These are phyloP conservation scores for Xylaria bambusicola DNA, from an alignment of 495 filamentous ascomycete genomes.

Conservation along the genomic window DNA sequence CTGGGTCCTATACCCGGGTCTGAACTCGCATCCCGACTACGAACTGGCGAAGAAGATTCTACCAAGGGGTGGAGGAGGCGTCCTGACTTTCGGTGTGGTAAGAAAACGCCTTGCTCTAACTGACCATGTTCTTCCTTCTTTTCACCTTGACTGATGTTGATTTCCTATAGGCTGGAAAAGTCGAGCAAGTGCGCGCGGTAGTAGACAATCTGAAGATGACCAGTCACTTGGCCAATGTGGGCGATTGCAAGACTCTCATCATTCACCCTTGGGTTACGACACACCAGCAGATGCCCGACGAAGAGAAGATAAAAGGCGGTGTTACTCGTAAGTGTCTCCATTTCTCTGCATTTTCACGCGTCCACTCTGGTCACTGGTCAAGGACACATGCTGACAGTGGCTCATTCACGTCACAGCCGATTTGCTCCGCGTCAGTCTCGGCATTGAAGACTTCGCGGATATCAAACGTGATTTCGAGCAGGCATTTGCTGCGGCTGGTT, in stretches of 20 bases:
- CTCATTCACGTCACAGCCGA: constrained; percentile 27
- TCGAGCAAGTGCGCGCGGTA: constrained; percentile 43
- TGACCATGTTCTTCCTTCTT: not conserved
- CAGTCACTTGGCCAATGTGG: constrained; percentile 44
- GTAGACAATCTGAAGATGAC: constrained; percentile 47
- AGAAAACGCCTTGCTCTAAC: not conserved
- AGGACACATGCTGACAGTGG: not conserved
- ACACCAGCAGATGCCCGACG: constrained; percentile 45
- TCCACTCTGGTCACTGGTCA: constrained; percentile 10
- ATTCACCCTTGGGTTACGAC: constrained; percentile 48
- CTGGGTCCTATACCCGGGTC: constrained; percentile 45
- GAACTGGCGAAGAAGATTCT: constrained; percentile 38
- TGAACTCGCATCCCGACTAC: constrained; percentile 43
- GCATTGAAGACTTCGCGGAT: constrained; percentile 44
- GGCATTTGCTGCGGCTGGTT: constrained; percentile 41
- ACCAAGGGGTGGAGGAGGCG: constrained; percentile 40
- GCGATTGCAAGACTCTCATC: constrained; percentile 47
- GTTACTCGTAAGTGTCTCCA: constrained; percentile 39
- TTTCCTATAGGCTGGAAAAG: constrained; percentile 33
- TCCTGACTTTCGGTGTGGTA: constrained; percentile 45
- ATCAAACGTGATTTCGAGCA: constrained; percentile 46
- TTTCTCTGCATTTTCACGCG: not conserved
- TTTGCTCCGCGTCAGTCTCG: constrained; percentile 41
- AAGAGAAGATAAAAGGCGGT: constrained; percentile 46
- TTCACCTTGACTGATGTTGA: constrained; percentile 21